Percentiles rank a stretch among this genome's conserved stretches.
phyloP scores from a whole-genome alignment of 108 stramenopile species.

The Pelagomonas calceolata region DNA sequence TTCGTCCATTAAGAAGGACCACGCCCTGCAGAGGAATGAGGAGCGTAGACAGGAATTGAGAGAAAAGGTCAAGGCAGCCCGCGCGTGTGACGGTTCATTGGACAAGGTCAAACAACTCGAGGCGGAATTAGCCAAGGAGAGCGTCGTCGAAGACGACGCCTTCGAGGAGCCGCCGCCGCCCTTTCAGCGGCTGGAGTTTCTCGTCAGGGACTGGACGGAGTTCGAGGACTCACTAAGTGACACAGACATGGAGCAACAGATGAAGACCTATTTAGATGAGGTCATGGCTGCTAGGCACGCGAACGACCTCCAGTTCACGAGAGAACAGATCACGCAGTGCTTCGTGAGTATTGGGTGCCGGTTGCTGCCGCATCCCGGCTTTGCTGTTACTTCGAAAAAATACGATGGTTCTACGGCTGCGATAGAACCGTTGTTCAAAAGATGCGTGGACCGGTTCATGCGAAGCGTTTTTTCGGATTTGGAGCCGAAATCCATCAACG shows the following conservation, averaged over 20 bases:
- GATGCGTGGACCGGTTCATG: constrained; percentile 76
- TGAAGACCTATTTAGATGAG: constrained; percentile 66
- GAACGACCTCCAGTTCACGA: constrained; percentile 71
- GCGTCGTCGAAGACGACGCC: constrained; percentile 7
- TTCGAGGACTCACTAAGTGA: constrained; percentile 37
- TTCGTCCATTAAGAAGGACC: constrained; percentile 16
- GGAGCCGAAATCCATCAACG: constrained; percentile 71
- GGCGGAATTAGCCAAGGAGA: not conserved
- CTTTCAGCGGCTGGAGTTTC: constrained; percentile 90
- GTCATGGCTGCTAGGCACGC: constrained; percentile 66
- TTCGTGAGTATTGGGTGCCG: constrained; percentile 77
- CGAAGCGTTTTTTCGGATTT: constrained; percentile 63
- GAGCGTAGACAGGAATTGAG: not conserved
- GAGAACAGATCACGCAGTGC: constrained; percentile 84
- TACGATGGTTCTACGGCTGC: constrained; percentile 70
- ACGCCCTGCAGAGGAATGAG: not conserved
- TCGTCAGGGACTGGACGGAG: constrained; percentile 97
- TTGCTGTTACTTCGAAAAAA: constrained; percentile 80
- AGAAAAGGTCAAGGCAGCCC: not conserved
- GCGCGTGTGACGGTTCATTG: not conserved
- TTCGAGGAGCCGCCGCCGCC: constrained; percentile 16
- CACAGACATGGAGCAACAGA: constrained; percentile 69
- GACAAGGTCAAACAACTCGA: too few relatives aligned
- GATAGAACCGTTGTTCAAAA: constrained; percentile 67
- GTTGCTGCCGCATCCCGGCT: constrained; percentile 90